These are phyloP conservation scores for Citrus reticulata DNA, from an alignment of 345 rosid species.

Conservation along the genomic window DNA sequence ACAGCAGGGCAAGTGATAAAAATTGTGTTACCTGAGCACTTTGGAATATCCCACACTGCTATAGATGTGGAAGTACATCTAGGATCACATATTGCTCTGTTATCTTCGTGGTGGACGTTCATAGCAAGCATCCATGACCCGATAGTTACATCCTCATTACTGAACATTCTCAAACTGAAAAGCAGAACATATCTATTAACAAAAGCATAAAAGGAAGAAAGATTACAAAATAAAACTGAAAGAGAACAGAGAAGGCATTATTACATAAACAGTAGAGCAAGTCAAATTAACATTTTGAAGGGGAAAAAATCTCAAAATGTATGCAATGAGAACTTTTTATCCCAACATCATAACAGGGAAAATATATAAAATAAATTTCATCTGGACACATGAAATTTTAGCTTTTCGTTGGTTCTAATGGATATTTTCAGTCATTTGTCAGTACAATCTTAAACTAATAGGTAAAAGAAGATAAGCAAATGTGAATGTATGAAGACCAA, in stretches of 20 bases:
- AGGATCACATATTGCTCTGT: conserved; percentile 74
- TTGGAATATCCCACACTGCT: conserved; percentile 90
- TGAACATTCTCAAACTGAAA: conserved; percentile 79
- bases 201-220: conserved; percentile 1
- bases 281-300: background rate
- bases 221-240: background rate
- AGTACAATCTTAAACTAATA: background rate
- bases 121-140: conserved; percentile 95
- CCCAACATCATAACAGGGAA: background rate
- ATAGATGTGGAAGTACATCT: conserved; percentile 67
- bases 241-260: background rate
- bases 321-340: background rate
- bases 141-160: conserved; percentile 86
- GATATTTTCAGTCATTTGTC: background rate
- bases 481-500: background rate
- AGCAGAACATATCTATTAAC: conserved; percentile 6
- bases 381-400: background rate
- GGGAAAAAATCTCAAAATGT: background rate
- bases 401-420: background rate
- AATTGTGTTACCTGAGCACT: conserved; percentile 63
- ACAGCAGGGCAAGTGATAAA: background rate
- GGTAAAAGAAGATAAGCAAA: background rate
- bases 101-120: conserved; percentile 78
- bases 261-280: background rate
- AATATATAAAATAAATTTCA: background rate